Conservation (phyloP, 2,329 filamentous ascomycete species). For the Fusarium concolor region DNA sequence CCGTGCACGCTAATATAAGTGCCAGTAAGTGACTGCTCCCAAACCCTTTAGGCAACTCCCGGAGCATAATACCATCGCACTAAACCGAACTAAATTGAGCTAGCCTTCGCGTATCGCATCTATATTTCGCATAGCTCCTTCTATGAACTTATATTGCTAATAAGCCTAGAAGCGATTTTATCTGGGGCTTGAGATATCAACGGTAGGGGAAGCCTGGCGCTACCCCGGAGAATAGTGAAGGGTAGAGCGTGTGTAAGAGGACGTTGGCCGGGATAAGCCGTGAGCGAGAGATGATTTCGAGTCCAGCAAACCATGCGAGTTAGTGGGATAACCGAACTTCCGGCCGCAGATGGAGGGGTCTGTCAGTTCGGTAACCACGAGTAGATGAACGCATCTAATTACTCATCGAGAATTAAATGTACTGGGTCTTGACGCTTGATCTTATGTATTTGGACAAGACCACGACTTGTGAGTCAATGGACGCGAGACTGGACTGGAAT, state of each 20-base stretch:
- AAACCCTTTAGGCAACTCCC: not conserved
- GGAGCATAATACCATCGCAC: not conserved
- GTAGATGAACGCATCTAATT: too few species aligned
- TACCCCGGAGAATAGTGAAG: not conserved
- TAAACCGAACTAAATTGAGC: not conserved
- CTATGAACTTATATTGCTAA: not conserved
- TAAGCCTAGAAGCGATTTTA: not conserved
- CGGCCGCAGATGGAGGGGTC: not conserved
- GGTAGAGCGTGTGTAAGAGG: not conserved
- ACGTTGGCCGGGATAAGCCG: not conserved
- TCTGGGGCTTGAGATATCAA: not conserved
- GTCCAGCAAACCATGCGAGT: not conserved
- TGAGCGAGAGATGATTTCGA: not conserved
- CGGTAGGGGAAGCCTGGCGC: not conserved
- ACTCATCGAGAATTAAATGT: too few species aligned
- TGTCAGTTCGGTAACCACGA: too few species aligned
- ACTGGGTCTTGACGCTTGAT: too few species aligned
- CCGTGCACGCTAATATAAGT: too few species aligned
- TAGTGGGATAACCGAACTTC: not conserved
- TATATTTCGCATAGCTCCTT: not conserved
- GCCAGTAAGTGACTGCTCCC: not conserved
- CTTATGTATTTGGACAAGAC: too few species aligned
- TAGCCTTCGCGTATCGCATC: not conserved
- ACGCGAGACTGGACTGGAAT: too few species aligned
- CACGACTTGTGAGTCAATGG: too few species aligned